These are phyloP conservation scores for Ulvella scutata DNA, from an alignment of 139 green algal genomes.

Conservation along the genomic window DNA sequence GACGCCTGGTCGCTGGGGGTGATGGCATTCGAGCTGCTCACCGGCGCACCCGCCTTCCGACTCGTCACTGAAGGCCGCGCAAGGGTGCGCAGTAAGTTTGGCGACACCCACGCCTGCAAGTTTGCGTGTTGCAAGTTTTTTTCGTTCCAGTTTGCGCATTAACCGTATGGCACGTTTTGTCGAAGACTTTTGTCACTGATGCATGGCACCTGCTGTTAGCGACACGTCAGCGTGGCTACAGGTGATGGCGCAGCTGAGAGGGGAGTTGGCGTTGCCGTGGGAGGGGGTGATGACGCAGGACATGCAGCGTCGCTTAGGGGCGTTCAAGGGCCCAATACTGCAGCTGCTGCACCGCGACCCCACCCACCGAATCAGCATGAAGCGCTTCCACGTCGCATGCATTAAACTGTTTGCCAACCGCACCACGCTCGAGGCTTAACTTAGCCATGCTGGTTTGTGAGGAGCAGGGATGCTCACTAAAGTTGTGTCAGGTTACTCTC, in stretches of 20 bases:
- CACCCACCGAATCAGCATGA: background rate
- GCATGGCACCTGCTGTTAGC: background rate
- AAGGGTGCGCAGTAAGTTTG: background rate
- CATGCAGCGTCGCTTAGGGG: background rate
- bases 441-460: background rate
- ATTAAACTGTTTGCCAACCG: background rate
- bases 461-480: background rate
- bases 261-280: conserved; percentile 1
- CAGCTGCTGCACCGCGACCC: conserved; percentile 3
- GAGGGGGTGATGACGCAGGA: background rate
- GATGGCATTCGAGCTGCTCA: background rate
- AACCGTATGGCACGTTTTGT: no score
- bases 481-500: no score
- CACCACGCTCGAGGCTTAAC: background rate
- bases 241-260: background rate
- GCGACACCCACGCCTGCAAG: background rate
- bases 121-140: background rate
- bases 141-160: no score
- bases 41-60: background rate
- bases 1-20: background rate
- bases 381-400: conserved; percentile 1
- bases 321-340: background rate
- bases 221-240: background rate
- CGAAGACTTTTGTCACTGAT: no score
- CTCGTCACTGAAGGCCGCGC: background rate